Evolutionary conservation across 495 filamentous ascomycete species (phyloP), one percentile per base, ranked within the genome.

Genomic region (Penicillium steckii): DNA sequence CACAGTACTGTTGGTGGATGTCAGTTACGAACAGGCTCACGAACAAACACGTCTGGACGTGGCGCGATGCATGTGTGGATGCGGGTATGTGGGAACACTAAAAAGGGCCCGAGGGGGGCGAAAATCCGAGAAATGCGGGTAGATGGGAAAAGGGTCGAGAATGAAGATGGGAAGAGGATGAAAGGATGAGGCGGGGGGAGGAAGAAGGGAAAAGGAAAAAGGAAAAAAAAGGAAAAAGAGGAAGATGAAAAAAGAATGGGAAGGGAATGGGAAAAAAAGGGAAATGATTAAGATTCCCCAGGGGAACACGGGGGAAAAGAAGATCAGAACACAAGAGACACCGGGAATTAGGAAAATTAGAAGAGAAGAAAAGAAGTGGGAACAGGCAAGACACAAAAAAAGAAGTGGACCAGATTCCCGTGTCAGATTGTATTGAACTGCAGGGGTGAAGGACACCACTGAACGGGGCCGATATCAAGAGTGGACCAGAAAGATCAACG

Each of bases 371-470:
- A 46, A 40, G 42, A 59, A 40, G 55, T 44, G 50, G 55, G 42
- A 49, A 62, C 46, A 23, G 49, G 38, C 45, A 50, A 53, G 33
- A 52, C 37, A 56, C 46, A 56, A 52, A 61, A 59, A 61, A 59
- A 62, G 53, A n/a, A 61, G 65, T 64, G 65, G 61, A 60, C 56
- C 53, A 60, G 46, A 52, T 38, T 25, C 42, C 43, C 54, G 56
- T 64, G 60, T 59, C 64, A 60, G 59, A 62, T 63, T 56, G 49
- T 57, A 59, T 56, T 52, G 52, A n/a, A 60, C 59, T 60, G 64
- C 64, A 67, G 59, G 64, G 64, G 64, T 62, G 53, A 41, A 41
- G 52, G 32, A 49, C 48, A 45, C 47, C 48, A 45, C 50, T 48
- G 48, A 55, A 43, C 26, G 37, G 56, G 37, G 35, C 46, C 56